Conservation (phyloP, 495 filamentous ascomycete genomes). For the Baudoinia panamericana region DNA sequence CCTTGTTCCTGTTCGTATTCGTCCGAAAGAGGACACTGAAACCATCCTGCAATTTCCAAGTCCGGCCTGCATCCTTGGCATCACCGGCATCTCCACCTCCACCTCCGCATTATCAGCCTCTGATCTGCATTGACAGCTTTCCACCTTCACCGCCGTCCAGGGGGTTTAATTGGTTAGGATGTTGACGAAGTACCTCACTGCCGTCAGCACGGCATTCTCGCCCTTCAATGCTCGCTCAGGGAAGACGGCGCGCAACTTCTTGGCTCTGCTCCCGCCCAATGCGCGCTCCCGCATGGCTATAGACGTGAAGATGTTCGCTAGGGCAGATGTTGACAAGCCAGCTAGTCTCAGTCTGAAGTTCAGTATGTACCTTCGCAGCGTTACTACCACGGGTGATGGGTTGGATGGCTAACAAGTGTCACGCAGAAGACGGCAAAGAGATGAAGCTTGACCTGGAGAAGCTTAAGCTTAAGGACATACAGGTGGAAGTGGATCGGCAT, state of each 20-base stretch:
- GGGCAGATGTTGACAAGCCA: slow-evolving; percentile 40
- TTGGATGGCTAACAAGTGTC: slow-evolving; percentile 35
- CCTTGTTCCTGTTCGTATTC: too few relatives aligned
- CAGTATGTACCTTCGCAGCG: slow-evolving; percentile 43
- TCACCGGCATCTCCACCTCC: too few relatives aligned
- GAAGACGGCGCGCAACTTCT: slow-evolving; percentile 73
- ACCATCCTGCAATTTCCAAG: too few relatives aligned
- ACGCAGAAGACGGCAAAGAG: slow-evolving; percentile 70
- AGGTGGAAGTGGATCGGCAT: slow-evolving; percentile 83
- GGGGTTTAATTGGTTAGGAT: slow-evolving; percentile 46
- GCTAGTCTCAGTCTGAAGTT: slow-evolving; percentile 64
- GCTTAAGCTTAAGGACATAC: slow-evolving; percentile 71
- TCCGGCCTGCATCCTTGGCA: too few relatives aligned
- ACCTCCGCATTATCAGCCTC: too few relatives aligned
- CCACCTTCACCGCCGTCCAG: slow-evolving; percentile 3
- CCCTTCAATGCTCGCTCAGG: slow-evolving; percentile 61
- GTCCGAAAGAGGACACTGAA: too few relatives aligned
- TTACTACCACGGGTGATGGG: background rate
- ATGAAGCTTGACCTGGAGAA: slow-evolving; percentile 56
- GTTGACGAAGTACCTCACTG: slow-evolving; percentile 77
- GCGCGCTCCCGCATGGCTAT: slow-evolving; percentile 63
- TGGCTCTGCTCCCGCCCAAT: slow-evolving; percentile 71
- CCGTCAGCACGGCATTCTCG: slow-evolving; percentile 76
- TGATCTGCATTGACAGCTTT: too few relatives aligned
- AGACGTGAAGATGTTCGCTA: slow-evolving; percentile 60